A percentile compares a stretch with the other conserved stretches of the same genome.
phyloP scores from a whole-genome alignment of 2,329 filamentous ascomycete genomes.

The Colletotrichum orchidophilum region DNA sequence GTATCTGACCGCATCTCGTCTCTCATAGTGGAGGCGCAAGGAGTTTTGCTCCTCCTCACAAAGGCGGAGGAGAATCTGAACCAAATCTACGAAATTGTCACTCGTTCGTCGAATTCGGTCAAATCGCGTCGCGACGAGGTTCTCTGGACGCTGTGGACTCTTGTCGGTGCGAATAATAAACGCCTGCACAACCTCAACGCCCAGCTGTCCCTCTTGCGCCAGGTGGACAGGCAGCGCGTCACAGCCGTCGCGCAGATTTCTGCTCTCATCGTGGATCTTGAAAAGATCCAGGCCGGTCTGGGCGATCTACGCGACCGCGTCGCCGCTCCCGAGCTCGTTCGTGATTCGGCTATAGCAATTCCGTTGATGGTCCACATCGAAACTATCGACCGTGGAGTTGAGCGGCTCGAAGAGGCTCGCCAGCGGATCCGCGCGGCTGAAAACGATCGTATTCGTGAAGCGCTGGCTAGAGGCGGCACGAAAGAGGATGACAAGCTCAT shows the following conservation, averaged over 20 bases:
- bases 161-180: slow-evolving; percentile 74
- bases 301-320: slow-evolving; percentile 78
- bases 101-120: slow-evolving; percentile 69
- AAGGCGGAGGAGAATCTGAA: slow-evolving; percentile 76
- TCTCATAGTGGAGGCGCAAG: slow-evolving; percentile 76
- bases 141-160: slow-evolving; percentile 76
- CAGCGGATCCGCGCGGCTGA: slow-evolving; percentile 67
- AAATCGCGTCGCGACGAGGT: slow-evolving; percentile 70
- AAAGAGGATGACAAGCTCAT: slow-evolving; percentile 53
- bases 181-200: slow-evolving; percentile 68
- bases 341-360: slow-evolving; percentile 57
- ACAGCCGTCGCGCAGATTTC: slow-evolving; percentile 75
- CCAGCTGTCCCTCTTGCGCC: slow-evolving; percentile 70
- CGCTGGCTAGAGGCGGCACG: slow-evolving; percentile 55
- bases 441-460: slow-evolving; percentile 64
- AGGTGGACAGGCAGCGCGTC: slow-evolving; percentile 73
- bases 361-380: slow-evolving; percentile 80
- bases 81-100: slow-evolving; percentile 74
- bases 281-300: slow-evolving; percentile 76
- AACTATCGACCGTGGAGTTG: slow-evolving; percentile 76
- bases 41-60: slow-evolving; percentile 71
- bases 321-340: slow-evolving; percentile 69
- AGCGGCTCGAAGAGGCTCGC: slow-evolving; percentile 73
- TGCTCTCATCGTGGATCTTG: slow-evolving; percentile 75
- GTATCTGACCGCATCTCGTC: slow-evolving; percentile 75